Evolutionary conservation across 306 rosid genomes (phyloP).

Genomic region (Carpinus viminea): DNA sequence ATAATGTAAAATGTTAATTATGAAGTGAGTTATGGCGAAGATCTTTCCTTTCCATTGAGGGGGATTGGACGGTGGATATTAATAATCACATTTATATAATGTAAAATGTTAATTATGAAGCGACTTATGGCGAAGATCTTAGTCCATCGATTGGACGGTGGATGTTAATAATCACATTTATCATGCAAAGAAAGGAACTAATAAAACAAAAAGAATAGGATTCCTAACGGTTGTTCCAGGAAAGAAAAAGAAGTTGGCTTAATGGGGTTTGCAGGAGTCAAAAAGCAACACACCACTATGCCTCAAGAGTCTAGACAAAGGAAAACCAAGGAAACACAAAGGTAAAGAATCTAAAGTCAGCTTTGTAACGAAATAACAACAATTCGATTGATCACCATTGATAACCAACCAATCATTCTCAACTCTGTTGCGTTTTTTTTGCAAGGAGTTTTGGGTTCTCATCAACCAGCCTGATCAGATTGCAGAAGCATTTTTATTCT

Average conservation of each 20-base stretch:
- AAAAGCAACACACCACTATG: slow-evolving; percentile 45
- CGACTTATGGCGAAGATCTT: no score
- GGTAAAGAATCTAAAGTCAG: slow-evolving; percentile 20
- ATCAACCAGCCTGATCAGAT: slow-evolving; percentile 6
- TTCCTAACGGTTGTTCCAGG: slow-evolving; percentile 34
- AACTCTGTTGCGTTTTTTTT: slow-evolving; percentile 1
- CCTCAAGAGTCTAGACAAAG: slow-evolving; percentile 31
- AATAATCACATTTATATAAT: not conserved
- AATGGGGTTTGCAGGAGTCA: slow-evolving; percentile 35
- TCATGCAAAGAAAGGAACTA: not conserved
- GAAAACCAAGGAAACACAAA: slow-evolving; percentile 24
- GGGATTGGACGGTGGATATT: not conserved
- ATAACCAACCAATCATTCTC: slow-evolving; percentile 8
- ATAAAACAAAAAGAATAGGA: slow-evolving; percentile 42
- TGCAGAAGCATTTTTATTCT: slow-evolving; percentile 12
- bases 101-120: no score
- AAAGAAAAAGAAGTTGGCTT: slow-evolving; percentile 23
- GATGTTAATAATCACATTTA: not conserved
- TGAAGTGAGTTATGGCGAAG: no score
- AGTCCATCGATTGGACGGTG: not conserved
- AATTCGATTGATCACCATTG: not conserved
- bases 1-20: no score
- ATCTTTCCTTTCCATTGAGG: no score
- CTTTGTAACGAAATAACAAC: not conserved
- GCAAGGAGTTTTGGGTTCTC: not conserved